Evolutionary conservation across 371 early-diverging fungal species (phyloP), one percentile per base, ranked within the genome.

Genomic region (Capillidium rhysosporum): DNA sequence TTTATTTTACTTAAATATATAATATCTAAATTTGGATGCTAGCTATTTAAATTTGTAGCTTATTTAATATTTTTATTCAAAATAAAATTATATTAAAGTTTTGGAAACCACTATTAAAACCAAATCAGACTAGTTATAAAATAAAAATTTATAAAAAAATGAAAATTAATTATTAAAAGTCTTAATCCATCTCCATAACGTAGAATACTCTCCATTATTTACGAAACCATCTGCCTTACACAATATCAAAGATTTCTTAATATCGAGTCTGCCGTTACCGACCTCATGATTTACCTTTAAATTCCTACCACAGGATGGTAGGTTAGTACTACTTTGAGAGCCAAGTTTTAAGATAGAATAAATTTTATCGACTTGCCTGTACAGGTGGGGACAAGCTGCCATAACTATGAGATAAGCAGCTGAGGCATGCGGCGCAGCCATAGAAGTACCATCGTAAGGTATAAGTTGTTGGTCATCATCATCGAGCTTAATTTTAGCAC

Each of bases 401-500:
- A 46, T 25, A 24, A 46, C 21, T 3, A 46, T 8, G 9, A 46
- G 66, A 9, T 80, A 75, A 31, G 77, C 77, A 45, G 88, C 89
- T 25, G 81, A 69, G 9, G 82, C 82, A 63, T 86, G 85, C 5
- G 89, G 87, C 21, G 73, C 66, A 2, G 88, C 84, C 88, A 87
- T 89, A 1, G 66, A 66, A 0, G 72, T 72, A 4, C 73, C 73
- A 18, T 64, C 18, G 5, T 18, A 25, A 24, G 8, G 20, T 46
- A 24, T 21, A 9, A 24, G 8, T 9, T 12, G 8, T 3, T 63
- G 58, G 10, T 10, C 18, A n/a, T 5, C 3, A 4, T 41, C 41
- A 41, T 5, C 7, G 4, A 34, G 3, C 3, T 18, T 18, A 41
- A 41, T n/a, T 41, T 41, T 46, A 63, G 49, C 63, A 47, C 14